Evolutionary conservation across 2,329 filamentous ascomycete genomes (phyloP), one percentile per base, ranked within the genome.

Genomic region (Achaetomium macrosporum): DNA sequence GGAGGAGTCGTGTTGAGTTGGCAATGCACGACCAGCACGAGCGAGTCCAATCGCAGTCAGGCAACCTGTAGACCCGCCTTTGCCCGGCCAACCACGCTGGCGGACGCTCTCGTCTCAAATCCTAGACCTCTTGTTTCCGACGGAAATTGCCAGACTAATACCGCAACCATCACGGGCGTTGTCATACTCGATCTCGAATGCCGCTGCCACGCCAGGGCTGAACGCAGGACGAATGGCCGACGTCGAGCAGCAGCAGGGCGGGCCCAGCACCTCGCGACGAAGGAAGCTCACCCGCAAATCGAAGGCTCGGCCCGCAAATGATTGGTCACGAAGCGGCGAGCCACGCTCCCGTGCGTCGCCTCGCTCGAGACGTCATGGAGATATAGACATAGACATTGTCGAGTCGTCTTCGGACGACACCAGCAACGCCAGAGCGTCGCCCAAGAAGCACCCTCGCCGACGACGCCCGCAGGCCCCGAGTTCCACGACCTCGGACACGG

Each of bases 161-260:
- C 41, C 31, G 42, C 40, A 39, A 41, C 52, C 47, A 16, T 41
- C 46, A 8, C 43, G 40, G 46, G 52, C 40, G 48, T 40, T 44
- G 56, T 49, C 37, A 50, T 25, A 39, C 47, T 42, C 47, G 43
- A 55, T 5, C 40, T 42, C 43, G 43, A 42, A 19, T 44, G 46
- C 44, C 42, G 49, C 55, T 42, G 36, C 47, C 17, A 15, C 29
- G 30, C 12, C 44, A 30, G 51, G 48, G 44, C 48, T 50, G 44
- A 29, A 33, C 36, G 30, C 46, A 55, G 54, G 58, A 62, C 63
- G 64, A 66, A 69, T 69, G 64, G 65, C 65, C 54, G 56, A 53
- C 47, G 51, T 40, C 54, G 63, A 63, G 52, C 55, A 60, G 47
- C 58, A 63, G 52, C 57, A 62, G 53, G 57, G 58, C 57, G 61